Base-by-base conservation (phyloP, 768 basidiomycete genomes). In the Termitomyces sp. region DNA sequence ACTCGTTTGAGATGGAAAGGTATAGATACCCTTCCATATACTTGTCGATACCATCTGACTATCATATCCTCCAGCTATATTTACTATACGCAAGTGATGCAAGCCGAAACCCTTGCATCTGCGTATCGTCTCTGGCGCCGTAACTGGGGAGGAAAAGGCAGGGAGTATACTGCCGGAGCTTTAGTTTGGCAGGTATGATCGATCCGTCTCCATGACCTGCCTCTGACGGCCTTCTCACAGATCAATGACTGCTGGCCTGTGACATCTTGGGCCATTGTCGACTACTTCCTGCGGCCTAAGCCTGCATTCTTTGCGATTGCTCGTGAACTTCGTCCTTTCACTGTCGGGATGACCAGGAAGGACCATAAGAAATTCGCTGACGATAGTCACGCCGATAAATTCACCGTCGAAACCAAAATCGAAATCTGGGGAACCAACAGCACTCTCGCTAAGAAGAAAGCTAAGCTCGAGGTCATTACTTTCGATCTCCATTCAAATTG, bases 41-140 rank as follows among this genome's bases (percentile, higher is more conserved):
- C 11, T 44, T 19, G 4, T 9, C 53, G 58, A 34, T 17, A 29
- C 53, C 48, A 52, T 54, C 41, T 62, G 14, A 40, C 42, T 47
- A 57, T 61, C 46, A 60, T 34, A 62, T 52, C 23, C 41, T 9
- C 27, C 62, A 92, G 91, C 69, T 97, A 95, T 72, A 82, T 92
- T 14, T 98, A 94, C 72, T 93, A 90, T 65, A 96, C 96, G 5
- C 96, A 98, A 72, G 75, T 96, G 54, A 95, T 98, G 92, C 96
- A 98, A 72, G 90, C 95, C 4, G 95, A 98, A 71, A 86, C 90
- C 2, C 78, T 98, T 19, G 84, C 86, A 2, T 84, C 90, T 21
- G 96, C 96, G 0, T 97, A 92, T 69, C 84, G 90, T 19, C 76
- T 93, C 1, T 98, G 95, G 96, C 78, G 94, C 55, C 80, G 96